phyloP scores from a whole-genome alignment of 495 filamentous ascomycete genomes.

The Aspergillus sclerotiicarbonarius region DNA sequence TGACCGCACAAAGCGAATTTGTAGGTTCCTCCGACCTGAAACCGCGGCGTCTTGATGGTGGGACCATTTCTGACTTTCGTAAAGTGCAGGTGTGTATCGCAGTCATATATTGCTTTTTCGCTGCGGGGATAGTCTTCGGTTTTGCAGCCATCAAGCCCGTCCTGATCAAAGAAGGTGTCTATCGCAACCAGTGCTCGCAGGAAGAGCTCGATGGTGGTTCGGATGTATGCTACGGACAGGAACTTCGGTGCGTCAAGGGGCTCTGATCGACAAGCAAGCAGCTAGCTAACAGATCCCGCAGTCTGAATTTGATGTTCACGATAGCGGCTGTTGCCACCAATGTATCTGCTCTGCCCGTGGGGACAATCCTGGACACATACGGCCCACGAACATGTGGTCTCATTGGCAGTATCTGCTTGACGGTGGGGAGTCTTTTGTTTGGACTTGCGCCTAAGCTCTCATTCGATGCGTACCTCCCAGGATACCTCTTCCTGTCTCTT shows the following conservation, averaged over 20 bases:
- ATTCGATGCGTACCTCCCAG: conserved; percentile 72
- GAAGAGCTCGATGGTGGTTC: conserved; percentile 59
- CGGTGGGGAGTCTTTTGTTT: conserved; percentile 67
- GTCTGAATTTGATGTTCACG: conserved; percentile 91
- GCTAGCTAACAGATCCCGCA: conserved; percentile 17
- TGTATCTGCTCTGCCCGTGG: conserved; percentile 78
- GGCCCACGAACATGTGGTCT: conserved; percentile 77
- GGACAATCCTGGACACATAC: conserved; percentile 79
- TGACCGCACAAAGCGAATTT: conserved; percentile 58
- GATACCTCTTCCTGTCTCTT: conserved; percentile 78
- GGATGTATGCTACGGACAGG: conserved; percentile 68
- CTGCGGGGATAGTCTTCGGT: conserved; percentile 73
- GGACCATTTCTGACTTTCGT: conserved; percentile 4
- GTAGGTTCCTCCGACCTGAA: conserved; percentile 38
- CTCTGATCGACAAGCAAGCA: not conserved
- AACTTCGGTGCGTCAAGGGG: conserved; percentile 57
- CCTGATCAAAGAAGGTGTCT: conserved; percentile 72
- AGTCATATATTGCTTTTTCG: conserved; percentile 78
- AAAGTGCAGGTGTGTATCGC: conserved; percentile 49
- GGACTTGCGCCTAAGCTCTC: conserved; percentile 61
- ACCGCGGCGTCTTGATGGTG: not conserved
- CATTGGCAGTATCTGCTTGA: conserved; percentile 66
- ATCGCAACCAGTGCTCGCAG: conserved; percentile 59
- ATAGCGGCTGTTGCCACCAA: conserved; percentile 84
- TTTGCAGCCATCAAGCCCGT: conserved; percentile 85